Base-by-base conservation (phyloP, 1,284 basidiomycete genomes). In the Cutaneotrichosporon sp. region DNA sequence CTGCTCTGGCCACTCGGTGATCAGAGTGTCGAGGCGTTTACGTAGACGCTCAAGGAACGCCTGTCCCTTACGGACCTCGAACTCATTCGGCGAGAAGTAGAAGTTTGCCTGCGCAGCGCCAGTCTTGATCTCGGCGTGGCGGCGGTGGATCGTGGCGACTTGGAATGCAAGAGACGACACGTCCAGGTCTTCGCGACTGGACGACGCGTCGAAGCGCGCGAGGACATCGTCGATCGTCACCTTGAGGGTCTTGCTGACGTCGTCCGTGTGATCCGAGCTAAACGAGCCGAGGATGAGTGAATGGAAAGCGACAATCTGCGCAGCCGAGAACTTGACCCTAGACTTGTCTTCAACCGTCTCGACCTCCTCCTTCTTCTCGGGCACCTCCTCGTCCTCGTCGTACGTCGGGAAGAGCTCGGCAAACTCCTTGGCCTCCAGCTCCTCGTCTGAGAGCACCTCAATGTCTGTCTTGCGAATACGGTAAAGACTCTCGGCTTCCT, bases 1-100 rank as follows among this genome's bases (percentile, higher is more conserved):
- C 71, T 98, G 96, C 61, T 98, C 96, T 0, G 96, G 94, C 91
- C 91, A 97, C 61, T 92, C 86, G 55, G 77, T 74, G 36, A 88
- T 80, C 20, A 97, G 79, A 1, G 48, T 53, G 17, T 77, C 64
- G 20, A 96, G 77, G 3, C 84, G 81, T 2, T 61, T 54, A 39
- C 78, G 76, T 33, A 94, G 76, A 1, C 77, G 67, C 12, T 72
- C 65, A 3, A 93, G 69, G 17, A 86, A 65, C 0, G 67, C 69
- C 8, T 81, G 75, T 0, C 80, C 85, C 67, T 82, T 87, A 56
- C 78, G 80, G 14, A 83, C 78, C 71, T 94, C 87, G 1, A 73
- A 76, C 26, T 87, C 76, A 66, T 92, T 90, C 10, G 82, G 60
- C 60, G 90, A 88, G 20, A 73, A 67, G 68, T 97, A 97, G 75